These are phyloP conservation scores for Hyparrhenia diplandra DNA, from an alignment of 176 grass and related monocot genomes.

Conservation along the genomic window DNA sequence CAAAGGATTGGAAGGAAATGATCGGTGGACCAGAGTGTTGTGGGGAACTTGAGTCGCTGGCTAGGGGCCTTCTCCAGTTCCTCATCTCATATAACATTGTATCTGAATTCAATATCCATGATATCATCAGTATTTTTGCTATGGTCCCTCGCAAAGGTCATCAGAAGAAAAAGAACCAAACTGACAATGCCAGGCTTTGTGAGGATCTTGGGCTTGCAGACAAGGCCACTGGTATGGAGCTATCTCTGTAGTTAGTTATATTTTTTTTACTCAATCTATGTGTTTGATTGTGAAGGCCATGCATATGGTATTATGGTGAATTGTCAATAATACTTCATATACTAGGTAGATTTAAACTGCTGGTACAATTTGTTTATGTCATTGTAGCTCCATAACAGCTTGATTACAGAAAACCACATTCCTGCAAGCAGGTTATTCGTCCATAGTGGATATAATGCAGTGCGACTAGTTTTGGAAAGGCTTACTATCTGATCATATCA, in stretches of 20 bases:
- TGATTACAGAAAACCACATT: neutral
- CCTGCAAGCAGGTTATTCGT: neutral
- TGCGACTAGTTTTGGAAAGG: no score
- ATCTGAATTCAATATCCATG: conserved; percentile 22
- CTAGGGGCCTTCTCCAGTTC: conserved; percentile 30
- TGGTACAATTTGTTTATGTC: neutral
- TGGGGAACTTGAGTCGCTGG: neutral
- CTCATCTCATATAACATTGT: conserved; percentile 39
- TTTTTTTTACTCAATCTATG: neutral
- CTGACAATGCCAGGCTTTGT: neutral
- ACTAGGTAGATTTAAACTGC: neutral
- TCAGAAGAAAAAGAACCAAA: neutral
- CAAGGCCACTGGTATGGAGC: conserved; percentile 25
- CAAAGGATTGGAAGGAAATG: conserved; percentile 40
- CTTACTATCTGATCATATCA: neutral
- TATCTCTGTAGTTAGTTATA: neutral
- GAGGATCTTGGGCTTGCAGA: conserved; percentile 17
- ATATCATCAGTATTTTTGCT: conserved; percentile 31
- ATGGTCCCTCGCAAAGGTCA: neutral
- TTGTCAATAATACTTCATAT: neutral
- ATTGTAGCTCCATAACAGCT: neutral
- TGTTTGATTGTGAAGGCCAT: neutral
- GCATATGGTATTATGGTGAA: neutral
- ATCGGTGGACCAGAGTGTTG: neutral
- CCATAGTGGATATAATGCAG: neutral